A percentile compares a stretch with the other conserved stretches of the same genome.
Evolutionary conservation across 305 asterid species (phyloP).

Genomic region (Withania somnifera): DNA sequence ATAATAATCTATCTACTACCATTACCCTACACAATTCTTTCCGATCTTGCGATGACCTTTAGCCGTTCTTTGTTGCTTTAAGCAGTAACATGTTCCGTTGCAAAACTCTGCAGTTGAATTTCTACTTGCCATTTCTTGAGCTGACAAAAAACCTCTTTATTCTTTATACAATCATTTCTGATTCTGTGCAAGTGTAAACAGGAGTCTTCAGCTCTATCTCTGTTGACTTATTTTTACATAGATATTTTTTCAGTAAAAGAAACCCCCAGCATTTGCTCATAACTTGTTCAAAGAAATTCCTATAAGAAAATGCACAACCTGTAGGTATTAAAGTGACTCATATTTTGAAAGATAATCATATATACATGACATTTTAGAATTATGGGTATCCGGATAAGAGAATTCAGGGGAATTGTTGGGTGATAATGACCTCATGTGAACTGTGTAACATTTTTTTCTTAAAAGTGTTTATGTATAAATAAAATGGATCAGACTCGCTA

Average conservation of each 20-base stretch:
- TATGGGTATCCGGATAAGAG: not conserved
- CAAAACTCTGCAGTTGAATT: not conserved
- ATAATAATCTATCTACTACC: not conserved
- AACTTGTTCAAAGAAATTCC: not conserved
- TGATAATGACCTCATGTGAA: not conserved
- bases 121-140: not conserved
- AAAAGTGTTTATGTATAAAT: not conserved
- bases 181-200: not conserved
- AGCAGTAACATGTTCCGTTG: no score
- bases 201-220: not conserved
- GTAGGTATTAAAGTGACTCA: not conserved
- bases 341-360: not conserved
- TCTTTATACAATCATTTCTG: not conserved
- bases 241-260: not conserved
- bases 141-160: not conserved
- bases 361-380: not conserved
- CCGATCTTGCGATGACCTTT: no score
- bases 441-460: not conserved
- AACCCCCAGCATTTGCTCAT: not conserved
- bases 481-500: not conserved
- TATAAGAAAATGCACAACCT: not conserved
- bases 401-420: not conserved
- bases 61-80: no score
- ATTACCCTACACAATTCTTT: not conserved
- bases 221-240: not conserved